Percentiles rank a stretch among this genome's conserved stretches.
phyloP scores from a whole-genome alignment of 1,139 yeast genomes.

The Chernovozyma aurita region DNA sequence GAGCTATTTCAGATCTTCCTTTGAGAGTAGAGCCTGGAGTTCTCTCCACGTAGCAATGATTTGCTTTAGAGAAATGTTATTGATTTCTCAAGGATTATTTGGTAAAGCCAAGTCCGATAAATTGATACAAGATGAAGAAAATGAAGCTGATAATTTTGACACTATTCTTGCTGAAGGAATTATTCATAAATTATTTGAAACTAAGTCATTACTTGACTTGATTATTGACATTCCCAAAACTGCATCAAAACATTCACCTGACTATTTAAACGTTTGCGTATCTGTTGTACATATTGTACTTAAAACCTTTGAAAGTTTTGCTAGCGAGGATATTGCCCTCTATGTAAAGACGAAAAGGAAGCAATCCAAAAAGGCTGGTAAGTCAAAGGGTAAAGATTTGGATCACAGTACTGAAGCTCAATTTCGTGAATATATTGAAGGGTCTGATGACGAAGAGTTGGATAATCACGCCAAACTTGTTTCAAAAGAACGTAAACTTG shows the following conservation, averaged over 20 bases:
- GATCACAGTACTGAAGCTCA: slow-evolving; percentile 25
- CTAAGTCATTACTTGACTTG: slow-evolving; percentile 57
- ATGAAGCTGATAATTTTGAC: slow-evolving; percentile 48
- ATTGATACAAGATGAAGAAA: slow-evolving; percentile 19
- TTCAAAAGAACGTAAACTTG: slow-evolving; percentile 48
- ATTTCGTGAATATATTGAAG: slow-evolving; percentile 35
- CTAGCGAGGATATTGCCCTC: slow-evolving; percentile 57
- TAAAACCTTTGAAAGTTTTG: slow-evolving; percentile 63
- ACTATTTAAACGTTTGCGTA: slow-evolving; percentile 57
- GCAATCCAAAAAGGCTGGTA: slow-evolving; percentile 16
- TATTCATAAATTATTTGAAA: slow-evolving; percentile 52
- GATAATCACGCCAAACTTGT: slow-evolving; percentile 21
- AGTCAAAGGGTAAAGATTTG: slow-evolving; percentile 17
- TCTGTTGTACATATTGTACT: slow-evolving; percentile 65
- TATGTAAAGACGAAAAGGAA: slow-evolving; percentile 49
- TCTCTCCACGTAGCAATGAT: slow-evolving; percentile 69
- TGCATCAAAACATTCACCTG: slow-evolving; percentile 63
- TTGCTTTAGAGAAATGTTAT: slow-evolving; percentile 62
- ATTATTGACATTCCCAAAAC: slow-evolving; percentile 59
- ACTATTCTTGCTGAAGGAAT: slow-evolving; percentile 47
- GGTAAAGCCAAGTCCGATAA: slow-evolving; percentile 23
- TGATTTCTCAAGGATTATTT: slow-evolving; percentile 50
- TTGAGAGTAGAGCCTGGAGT: slow-evolving; percentile 48
- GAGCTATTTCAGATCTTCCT: slow-evolving; percentile 51
- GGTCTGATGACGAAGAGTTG: slow-evolving; percentile 39